phyloP scores from a whole-genome alignment of 345 rosid genomes.

The Odontarrhena argentea region DNA sequence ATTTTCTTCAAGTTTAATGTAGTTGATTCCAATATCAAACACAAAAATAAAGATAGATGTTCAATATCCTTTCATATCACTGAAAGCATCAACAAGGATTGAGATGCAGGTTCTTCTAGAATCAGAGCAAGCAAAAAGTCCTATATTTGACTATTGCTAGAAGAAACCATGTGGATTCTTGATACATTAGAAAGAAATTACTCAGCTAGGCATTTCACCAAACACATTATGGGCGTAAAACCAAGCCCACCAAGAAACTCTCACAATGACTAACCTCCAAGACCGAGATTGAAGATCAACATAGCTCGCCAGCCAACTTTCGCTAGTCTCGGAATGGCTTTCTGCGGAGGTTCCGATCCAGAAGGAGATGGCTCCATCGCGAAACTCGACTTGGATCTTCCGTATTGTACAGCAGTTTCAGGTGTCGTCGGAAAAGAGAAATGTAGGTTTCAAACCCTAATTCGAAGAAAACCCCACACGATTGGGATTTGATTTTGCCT shows the following conservation, averaged over 20 bases:
- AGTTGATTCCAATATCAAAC: no score
- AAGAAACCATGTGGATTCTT: conserved; percentile 1
- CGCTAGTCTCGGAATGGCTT: conserved; percentile 41
- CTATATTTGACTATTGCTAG: not conserved
- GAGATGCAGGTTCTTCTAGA: not conserved
- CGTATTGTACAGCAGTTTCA: conserved; percentile 1
- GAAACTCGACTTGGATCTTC: conserved; percentile 34
- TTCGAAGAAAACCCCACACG: not conserved
- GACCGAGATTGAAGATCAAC: conserved; percentile 68
- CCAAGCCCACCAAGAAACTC: not conserved
- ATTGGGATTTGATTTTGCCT: conserved; percentile 21
- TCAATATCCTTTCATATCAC: not conserved
- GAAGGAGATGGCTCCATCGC: conserved; percentile 48
- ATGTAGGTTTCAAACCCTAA: conserved; percentile 24
- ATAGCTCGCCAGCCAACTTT: conserved; percentile 64
- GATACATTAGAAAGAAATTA: not conserved
- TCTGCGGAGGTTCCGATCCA: conserved; percentile 40
- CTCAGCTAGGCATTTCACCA: conserved; percentile 43
- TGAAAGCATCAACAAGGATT: not conserved
- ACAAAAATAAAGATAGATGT: no score
- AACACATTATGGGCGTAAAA: conserved; percentile 42
- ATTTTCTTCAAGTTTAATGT: not conserved
- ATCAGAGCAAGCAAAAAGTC: conserved; percentile 13
- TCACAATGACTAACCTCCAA: conserved; percentile 55
- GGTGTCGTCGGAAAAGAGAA: conserved; percentile 3